Base-by-base conservation (phyloP, 805 yeast species). In the Wickerhamiella australiensis region DNA sequence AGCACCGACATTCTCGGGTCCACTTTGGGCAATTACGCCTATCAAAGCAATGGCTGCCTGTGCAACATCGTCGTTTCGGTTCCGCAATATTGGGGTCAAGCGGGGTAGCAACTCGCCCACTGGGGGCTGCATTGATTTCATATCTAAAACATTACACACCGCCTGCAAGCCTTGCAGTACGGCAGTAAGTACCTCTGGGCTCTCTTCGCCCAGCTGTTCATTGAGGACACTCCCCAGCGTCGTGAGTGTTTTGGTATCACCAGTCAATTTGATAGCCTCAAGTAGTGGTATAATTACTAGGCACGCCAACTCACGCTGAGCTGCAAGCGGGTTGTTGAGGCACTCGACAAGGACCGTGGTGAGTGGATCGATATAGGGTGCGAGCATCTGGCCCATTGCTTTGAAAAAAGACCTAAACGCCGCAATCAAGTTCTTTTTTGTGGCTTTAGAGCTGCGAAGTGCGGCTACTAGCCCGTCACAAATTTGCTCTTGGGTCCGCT, bases 141-240 rank as follows among this genome's bases (percentile, higher is more conserved):
- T 69, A 7, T 82, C 83, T 6, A 41, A 11, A 41, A 82, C 72
- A 17, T 74, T 76, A 1, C 71, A 65, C 17, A 85, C 74, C 36
- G 88, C 79, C 11, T 77, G 67, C 57, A 90, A 65, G 0, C 95
- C 95, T 15, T 75, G 75, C 13, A 92, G 67, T 2, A 90, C 74
- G 0, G 96, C 83, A 0, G 95, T 96, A 42, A 92, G 68, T 2
- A 87, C 96, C 47, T 87, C 95, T 0, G 98, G 98, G 56, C 79
- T 86, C 5, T 82, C 90, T 61, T 92, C 99, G 17, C 98, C 98
- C 8, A 92, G 70, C 12, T 92, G 82, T 63, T 92, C 99, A 62
- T 82, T 86, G 29, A 92, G 68, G 13, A 88, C 80, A 3, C 38
- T 74, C 4, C 87, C 79, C 49, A 90, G 67, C 57, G 82, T 82